phyloP scores from a whole-genome alignment of 805 yeast genomes.

The Diddensiella santjacobensis region DNA sequence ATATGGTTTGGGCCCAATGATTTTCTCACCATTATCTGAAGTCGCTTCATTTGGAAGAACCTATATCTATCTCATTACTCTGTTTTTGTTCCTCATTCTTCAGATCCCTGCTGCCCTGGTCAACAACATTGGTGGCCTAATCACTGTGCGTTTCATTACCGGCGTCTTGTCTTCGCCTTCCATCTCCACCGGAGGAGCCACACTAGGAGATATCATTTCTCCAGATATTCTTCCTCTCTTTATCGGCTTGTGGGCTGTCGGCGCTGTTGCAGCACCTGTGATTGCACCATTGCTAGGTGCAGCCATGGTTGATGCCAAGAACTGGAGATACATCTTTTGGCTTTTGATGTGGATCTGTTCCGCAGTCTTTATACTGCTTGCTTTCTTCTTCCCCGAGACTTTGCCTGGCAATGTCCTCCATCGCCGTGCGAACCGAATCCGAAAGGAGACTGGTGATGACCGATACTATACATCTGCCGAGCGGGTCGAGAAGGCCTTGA shows the following conservation, averaged over 20 bases:
- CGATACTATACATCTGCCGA: conserved; percentile 12
- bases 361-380: conserved; percentile 34
- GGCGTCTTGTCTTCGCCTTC: conserved; percentile 82
- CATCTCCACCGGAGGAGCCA: conserved; percentile 75
- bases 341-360: conserved; percentile 37
- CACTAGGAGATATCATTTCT: conserved; percentile 46
- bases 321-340: conserved; percentile 59
- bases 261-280: conserved; percentile 51
- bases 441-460: conserved; percentile 46
- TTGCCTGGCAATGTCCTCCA: conserved; percentile 6
- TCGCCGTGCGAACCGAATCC: conserved; percentile 25
- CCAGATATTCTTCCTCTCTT: conserved; percentile 41
- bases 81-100: conserved; percentile 45
- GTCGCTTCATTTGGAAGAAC: conserved; percentile 51
- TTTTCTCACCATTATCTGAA: conserved; percentile 53
- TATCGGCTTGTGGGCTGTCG: conserved; percentile 50
- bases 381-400: conserved; percentile 8
- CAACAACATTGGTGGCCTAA: conserved; percentile 46
- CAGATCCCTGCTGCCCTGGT: conserved; percentile 54
- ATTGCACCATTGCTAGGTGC: conserved; percentile 57
- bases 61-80: conserved; percentile 45
- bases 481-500: background rate
- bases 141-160: conserved; percentile 57
- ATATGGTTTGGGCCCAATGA: conserved; percentile 53
- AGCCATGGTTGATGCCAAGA: conserved; percentile 42